Percentiles rank a stretch among this genome's conserved stretches.
phyloP scores from a whole-genome alignment of 805 yeast species.

The Scheffersomyces amazonensis region DNA sequence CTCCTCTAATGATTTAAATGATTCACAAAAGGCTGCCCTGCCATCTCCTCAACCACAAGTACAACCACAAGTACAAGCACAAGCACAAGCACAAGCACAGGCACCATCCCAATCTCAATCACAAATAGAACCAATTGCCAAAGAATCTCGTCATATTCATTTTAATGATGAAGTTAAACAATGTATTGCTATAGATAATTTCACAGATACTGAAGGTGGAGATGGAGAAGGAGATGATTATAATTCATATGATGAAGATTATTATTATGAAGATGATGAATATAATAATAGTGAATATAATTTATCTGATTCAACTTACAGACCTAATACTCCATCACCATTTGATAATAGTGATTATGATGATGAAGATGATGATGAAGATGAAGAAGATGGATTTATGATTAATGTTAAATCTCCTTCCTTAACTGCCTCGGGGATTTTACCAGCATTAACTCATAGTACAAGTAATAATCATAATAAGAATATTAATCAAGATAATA shows the following conservation, averaged over 20 bases:
- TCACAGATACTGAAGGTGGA: slow-evolving; percentile 19
- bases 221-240: slow-evolving; percentile 18
- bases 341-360: slow-evolving; percentile 10
- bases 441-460: slow-evolving; percentile 18
- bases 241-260: slow-evolving; percentile 29
- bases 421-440: slow-evolving; percentile 18
- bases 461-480: slow-evolving; percentile 1
- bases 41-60: no score
- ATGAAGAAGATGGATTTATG: slow-evolving; percentile 70
- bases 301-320: slow-evolving; percentile 10
- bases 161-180: slow-evolving; percentile 94
- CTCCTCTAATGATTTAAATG: not conserved
- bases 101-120: no score
- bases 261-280: slow-evolving; percentile 11
- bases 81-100: no score
- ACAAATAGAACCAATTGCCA: no score
- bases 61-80: no score
- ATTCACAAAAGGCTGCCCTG: not conserved
- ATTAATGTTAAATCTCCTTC: slow-evolving; percentile 50
- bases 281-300: slow-evolving; percentile 6
- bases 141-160: slow-evolving; percentile 63
- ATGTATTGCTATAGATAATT: slow-evolving; percentile 70
- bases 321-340: slow-evolving; percentile 3
- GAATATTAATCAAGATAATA: slow-evolving; percentile 6
- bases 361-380: slow-evolving; percentile 45